Evolutionary conservation across 345 rosid genomes (phyloP).

Genomic region (Angophora floribunda): DNA sequence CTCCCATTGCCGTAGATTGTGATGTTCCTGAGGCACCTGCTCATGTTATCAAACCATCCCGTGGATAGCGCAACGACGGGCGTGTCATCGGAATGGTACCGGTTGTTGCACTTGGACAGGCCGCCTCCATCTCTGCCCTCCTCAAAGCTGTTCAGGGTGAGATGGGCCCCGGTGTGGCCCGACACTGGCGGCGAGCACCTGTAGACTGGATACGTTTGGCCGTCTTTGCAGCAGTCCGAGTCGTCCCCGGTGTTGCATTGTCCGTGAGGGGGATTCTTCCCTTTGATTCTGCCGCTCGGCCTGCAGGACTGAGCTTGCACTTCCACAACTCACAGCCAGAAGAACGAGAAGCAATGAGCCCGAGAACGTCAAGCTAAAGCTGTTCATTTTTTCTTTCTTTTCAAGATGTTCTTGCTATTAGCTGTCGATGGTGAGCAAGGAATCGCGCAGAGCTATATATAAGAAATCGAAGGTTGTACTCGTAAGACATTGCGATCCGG

Average conservation of each 20-base stretch:
- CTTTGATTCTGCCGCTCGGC: constrained; percentile 10
- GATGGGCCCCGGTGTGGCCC: neutral
- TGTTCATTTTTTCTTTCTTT: neutral
- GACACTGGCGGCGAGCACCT: neutral
- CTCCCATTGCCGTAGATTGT: constrained; percentile 5
- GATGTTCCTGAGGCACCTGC: constrained; percentile 4
- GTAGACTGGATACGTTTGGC: constrained; percentile 4
- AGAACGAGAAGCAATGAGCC: neutral
- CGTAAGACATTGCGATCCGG: neutral
- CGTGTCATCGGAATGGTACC: neutral
- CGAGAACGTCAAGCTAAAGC: neutral
- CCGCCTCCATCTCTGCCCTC: constrained; percentile 5
- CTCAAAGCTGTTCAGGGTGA: constrained; percentile 6
- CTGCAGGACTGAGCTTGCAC: constrained; percentile 6
- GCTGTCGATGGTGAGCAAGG: neutral
- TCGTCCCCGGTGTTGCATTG: constrained; percentile 11
- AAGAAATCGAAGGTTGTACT: neutral
- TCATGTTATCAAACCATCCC: constrained; percentile 8
- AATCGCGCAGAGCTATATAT: neutral
- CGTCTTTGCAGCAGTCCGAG: constrained; percentile 12
- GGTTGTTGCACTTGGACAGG: constrained; percentile 13
- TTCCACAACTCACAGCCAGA: neutral
- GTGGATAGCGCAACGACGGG: constrained; percentile 13
- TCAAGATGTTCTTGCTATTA: neutral
- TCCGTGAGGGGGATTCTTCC: constrained; percentile 6